These are phyloP conservation scores for Gossypium rotundifolium DNA, from an alignment of 345 rosid species.

Conservation along the genomic window DNA sequence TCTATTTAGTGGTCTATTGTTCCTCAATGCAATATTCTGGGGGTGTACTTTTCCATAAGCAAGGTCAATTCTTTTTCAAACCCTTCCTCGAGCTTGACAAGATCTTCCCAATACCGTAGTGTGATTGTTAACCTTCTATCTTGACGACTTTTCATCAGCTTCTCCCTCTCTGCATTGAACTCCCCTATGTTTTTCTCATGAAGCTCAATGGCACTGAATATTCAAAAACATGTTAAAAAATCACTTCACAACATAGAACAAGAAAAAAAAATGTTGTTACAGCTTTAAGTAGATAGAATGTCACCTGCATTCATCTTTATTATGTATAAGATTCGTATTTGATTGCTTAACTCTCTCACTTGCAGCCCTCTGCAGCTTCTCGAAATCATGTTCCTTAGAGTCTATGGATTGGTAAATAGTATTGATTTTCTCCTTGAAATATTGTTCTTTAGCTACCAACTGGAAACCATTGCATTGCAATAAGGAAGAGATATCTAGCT, in stretches of 20 bases:
- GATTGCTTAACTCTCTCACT: constrained; percentile 21
- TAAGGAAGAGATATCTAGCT: background rate
- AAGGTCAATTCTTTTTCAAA: constrained; percentile 15
- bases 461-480: constrained; percentile 3
- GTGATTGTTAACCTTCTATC: constrained; percentile 22
- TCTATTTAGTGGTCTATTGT: background rate
- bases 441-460: constrained; percentile 37
- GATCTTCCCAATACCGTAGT: constrained; percentile 28
- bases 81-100: constrained; percentile 24
- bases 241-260: background rate
- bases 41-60: constrained; percentile 27
- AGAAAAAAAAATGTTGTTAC: background rate
- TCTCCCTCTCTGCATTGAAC: constrained; percentile 32
- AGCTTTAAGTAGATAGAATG: background rate
- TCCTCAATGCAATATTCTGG: background rate
- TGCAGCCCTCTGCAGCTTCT: constrained; percentile 32
- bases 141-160: constrained; percentile 21
- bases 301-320: constrained; percentile 27
- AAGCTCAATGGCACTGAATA: constrained; percentile 11
- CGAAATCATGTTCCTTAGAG: constrained; percentile 32
- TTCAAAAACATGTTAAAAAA: background rate
- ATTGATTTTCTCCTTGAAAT: constrained; percentile 34
- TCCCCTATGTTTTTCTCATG: constrained; percentile 25
- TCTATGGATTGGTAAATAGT: constrained; percentile 19
- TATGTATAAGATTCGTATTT: constrained; percentile 1